Evolutionary conservation across 2,329 filamentous ascomycete genomes (phyloP).

Genomic region (Tothia fuscella): DNA sequence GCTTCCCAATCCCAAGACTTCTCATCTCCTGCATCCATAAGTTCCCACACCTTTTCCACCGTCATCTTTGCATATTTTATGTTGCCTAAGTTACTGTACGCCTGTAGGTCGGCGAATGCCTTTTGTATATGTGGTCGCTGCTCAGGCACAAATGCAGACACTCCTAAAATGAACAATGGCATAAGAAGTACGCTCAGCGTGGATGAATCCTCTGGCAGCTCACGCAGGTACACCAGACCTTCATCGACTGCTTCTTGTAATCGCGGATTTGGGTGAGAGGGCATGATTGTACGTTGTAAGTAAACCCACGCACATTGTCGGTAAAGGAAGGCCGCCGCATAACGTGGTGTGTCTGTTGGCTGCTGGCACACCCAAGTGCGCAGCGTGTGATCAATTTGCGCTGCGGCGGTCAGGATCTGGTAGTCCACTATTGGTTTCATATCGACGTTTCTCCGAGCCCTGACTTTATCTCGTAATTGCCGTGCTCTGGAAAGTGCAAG

Average conservation of each 20-base stretch:
- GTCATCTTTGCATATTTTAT: constrained; percentile 44
- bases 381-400: constrained; percentile 64
- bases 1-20: constrained; percentile 54
- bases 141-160: constrained; percentile 43
- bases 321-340: constrained; percentile 46
- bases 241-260: constrained; percentile 47
- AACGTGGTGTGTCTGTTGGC: constrained; percentile 38
- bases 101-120: constrained; percentile 42
- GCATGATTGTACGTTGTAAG: constrained; percentile 48
- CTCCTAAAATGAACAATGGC: constrained; percentile 50
- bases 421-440: constrained; percentile 63
- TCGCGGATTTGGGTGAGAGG: constrained; percentile 41
- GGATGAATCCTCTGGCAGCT: constrained; percentile 41
- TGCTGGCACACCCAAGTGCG: constrained; percentile 59
- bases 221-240: constrained; percentile 43
- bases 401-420: constrained; percentile 56
- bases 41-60: constrained; percentile 44
- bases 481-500: constrained; percentile 69
- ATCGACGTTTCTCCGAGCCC: constrained; percentile 50
- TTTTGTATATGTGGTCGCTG: constrained; percentile 44
- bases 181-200: constrained; percentile 49
- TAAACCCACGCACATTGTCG: constrained; percentile 53
- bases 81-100: constrained; percentile 46
- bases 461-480: constrained; percentile 60
- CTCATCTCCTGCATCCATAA: constrained; percentile 45